Evolutionary conservation across 345 rosid species (phyloP).

Genomic region (Excoecaria agallocha): DNA sequence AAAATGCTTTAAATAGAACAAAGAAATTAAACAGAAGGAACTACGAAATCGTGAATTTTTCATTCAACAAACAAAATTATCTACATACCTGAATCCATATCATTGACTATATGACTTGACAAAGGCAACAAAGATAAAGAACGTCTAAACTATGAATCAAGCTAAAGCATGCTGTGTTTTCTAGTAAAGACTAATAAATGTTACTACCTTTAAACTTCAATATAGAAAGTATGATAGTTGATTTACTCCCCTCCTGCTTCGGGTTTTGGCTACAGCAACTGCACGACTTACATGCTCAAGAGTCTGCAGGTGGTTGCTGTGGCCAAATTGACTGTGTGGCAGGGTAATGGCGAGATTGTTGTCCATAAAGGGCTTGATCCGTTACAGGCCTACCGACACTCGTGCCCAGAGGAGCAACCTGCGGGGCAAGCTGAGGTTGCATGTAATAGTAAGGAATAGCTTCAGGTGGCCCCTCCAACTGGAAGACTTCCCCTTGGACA

Average conservation of each 20-base stretch:
- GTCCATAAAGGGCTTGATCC: conserved; percentile 30
- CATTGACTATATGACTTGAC: neutral
- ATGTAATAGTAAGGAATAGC: conserved; percentile 32
- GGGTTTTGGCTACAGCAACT: neutral
- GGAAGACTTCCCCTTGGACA: conserved; percentile 29
- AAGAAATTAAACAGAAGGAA: neutral
- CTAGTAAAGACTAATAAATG: neutral
- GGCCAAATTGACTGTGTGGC: conserved; percentile 27
- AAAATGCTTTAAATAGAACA: neutral
- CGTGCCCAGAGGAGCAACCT: conserved; percentile 22
- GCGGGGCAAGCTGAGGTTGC: conserved; percentile 33
- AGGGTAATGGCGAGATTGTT: conserved; percentile 27
- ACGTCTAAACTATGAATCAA: neutral
- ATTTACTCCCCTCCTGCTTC: neutral
- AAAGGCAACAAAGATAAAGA: neutral
- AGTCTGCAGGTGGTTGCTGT: conserved; percentile 31
- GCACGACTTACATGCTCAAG: conserved; percentile 7
- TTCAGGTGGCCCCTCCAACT: conserved; percentile 28
- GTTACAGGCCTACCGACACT: conserved; percentile 18
- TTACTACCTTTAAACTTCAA: neutral
- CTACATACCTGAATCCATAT: conserved; percentile 8
- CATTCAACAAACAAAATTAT: neutral
- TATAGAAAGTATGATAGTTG: neutral
- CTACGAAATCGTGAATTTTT: neutral
- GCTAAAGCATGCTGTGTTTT: neutral